Conservation (phyloP, 2,329 filamentous ascomycete species). For the Aspergillus alliaceus region DNA sequence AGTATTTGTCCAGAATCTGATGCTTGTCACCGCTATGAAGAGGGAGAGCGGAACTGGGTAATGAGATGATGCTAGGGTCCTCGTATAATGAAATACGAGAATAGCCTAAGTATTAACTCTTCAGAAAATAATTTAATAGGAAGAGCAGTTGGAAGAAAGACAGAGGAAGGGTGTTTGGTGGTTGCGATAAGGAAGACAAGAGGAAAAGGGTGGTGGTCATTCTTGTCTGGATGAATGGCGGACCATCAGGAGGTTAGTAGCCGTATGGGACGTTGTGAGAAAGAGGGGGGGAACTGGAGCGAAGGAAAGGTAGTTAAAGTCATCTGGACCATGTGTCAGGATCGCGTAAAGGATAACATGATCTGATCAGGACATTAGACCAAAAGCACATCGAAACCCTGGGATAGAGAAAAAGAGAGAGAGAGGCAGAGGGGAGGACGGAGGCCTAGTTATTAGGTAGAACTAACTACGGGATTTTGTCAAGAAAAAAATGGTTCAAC, state of each 20-base stretch:
- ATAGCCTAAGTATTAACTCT: not conserved
- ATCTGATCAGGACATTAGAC: not conserved
- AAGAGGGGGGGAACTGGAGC: slow-evolving; percentile 1
- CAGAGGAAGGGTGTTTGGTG: not conserved
- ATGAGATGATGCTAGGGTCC: not conserved
- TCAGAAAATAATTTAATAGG: not conserved
- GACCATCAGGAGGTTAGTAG: not conserved
- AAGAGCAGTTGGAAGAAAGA: not conserved
- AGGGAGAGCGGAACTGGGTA: not conserved
- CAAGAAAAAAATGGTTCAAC: not conserved
- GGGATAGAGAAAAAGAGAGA: not conserved
- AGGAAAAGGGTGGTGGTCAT: not conserved
- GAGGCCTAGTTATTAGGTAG: slow-evolving; percentile 8
- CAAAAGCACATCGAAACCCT: not conserved
- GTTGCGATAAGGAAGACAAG: not conserved
- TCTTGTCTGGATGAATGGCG: not conserved
- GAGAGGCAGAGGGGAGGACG: slow-evolving; percentile 3
- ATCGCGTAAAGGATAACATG: slow-evolving; percentile 1
- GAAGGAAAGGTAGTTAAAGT: slow-evolving; percentile 3
- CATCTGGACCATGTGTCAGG: slow-evolving; percentile 3
- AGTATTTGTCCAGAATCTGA: not conserved
- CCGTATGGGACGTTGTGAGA: slow-evolving; percentile 2
- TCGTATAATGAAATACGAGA: not conserved
- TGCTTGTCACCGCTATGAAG: not conserved
- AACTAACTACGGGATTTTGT: not conserved